A percentile compares a stretch with the other conserved stretches of the same genome.
Evolutionary conservation across 768 basidiomycete species (phyloP).

Genomic region (Fomitopsis serialis): DNA sequence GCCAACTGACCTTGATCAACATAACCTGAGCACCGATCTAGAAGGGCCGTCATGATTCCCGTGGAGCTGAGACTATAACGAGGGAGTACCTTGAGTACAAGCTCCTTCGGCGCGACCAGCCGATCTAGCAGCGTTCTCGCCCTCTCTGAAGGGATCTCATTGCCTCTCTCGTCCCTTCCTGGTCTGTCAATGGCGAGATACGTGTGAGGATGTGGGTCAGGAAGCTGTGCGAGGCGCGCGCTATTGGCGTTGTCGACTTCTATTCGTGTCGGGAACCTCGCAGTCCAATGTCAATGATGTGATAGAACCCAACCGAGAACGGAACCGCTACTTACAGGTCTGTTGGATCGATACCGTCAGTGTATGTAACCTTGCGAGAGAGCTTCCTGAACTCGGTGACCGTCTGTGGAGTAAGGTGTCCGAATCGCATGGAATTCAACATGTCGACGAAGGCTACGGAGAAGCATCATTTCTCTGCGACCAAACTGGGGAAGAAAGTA

Average conservation of each 20-base stretch:
- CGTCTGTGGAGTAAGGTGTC: slow-evolving; percentile 43
- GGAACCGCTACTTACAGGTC: slow-evolving; percentile 53
- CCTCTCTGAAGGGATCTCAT: slow-evolving; percentile 26
- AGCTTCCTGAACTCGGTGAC: slow-evolving; percentile 48
- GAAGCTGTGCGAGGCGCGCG: slow-evolving; percentile 40
- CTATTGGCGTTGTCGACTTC: slow-evolving; percentile 71
- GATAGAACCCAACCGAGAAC: neutral
- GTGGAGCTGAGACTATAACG: neutral
- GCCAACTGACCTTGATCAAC: slow-evolving; percentile 53
- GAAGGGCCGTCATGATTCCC: neutral
- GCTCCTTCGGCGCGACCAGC: slow-evolving; percentile 48
- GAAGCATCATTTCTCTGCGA: no score
- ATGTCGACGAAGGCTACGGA: slow-evolving; percentile 65
- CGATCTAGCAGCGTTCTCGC: slow-evolving; percentile 45
- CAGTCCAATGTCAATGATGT: neutral
- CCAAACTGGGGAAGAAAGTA: no score
- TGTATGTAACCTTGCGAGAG: slow-evolving; percentile 51
- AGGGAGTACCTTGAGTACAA: slow-evolving; percentile 36
- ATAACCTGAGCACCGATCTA: slow-evolving; percentile 84
- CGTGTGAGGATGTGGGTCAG: slow-evolving; percentile 28
- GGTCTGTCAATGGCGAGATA: slow-evolving; percentile 43
- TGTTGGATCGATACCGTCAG: slow-evolving; percentile 76
- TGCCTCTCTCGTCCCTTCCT: slow-evolving; percentile 41
- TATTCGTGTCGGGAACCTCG: slow-evolving; percentile 62
- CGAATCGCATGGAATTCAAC: slow-evolving; percentile 85